Percentiles rank a stretch among this genome's conserved stretches.
Conservation (phyloP, 768 basidiomycete species). For the Podaxis carcinomalis region DNA sequence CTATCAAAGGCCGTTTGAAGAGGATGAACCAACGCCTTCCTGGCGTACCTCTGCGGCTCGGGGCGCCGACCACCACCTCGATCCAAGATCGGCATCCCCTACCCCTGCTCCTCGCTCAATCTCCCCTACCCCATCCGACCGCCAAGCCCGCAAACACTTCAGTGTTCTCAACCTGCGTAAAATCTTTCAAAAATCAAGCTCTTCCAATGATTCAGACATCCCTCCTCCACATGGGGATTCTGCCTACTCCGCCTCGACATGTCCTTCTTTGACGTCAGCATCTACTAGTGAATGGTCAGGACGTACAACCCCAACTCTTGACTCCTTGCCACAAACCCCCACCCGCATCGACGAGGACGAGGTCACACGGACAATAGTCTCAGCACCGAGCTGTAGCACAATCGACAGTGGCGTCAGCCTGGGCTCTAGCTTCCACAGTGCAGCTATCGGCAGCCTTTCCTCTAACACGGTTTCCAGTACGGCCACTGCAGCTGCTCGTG, state of each 20-base stretch:
- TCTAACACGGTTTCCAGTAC: not conserved
- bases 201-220: not conserved
- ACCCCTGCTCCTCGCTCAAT: slow-evolving; percentile 22
- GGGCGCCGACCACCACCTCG: not conserved
- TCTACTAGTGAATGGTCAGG: slow-evolving; percentile 19
- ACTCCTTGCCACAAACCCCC: slow-evolving; percentile 28
- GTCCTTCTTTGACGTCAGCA: slow-evolving; percentile 17
- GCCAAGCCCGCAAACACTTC: slow-evolving; percentile 27
- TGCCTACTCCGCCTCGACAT: slow-evolving; percentile 12
- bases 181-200: slow-evolving; percentile 23
- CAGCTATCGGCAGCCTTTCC: not conserved
- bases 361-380: slow-evolving; percentile 3
- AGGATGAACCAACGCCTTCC: not conserved
- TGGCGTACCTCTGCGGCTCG: not conserved
- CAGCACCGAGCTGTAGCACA: slow-evolving; percentile 12
- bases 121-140: slow-evolving; percentile 27
- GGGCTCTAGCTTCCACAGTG: slow-evolving; percentile 3
- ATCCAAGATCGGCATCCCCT: slow-evolving; percentile 11
- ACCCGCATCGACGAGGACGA: slow-evolving; percentile 23
- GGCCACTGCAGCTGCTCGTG: slow-evolving; percentile 1
- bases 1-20: not conserved
- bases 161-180: slow-evolving; percentile 34
- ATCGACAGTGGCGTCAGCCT: not conserved
- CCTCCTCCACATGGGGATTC: slow-evolving; percentile 7
- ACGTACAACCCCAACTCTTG: slow-evolving; percentile 18